These are phyloP conservation scores for Ulota crispa DNA, from an alignment of 225 moss, liverwort and hornwort genomes.

Conservation along the genomic window DNA sequence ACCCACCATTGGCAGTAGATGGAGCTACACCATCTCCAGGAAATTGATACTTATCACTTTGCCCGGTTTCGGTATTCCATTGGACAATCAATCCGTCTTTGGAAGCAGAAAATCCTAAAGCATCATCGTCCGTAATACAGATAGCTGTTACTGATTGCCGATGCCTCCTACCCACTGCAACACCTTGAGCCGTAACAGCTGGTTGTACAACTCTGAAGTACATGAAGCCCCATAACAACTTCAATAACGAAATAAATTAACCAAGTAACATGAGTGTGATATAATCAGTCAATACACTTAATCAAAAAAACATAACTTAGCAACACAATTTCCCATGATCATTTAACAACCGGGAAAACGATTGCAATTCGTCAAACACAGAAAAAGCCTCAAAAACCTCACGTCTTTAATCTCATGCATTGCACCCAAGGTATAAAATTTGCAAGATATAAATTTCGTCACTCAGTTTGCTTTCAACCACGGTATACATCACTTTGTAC, in stretches of 20 bases:
- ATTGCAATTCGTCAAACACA: background rate
- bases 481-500: background rate
- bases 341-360: background rate
- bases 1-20: slow-evolving; percentile 53
- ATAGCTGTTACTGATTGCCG: slow-evolving; percentile 90
- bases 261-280: background rate
- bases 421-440: background rate
- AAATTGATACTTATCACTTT: slow-evolving; percentile 75
- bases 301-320: background rate
- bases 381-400: background rate
- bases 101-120: slow-evolving; percentile 84
- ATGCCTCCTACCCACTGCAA: slow-evolving; percentile 76
- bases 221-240: slow-evolving; percentile 2
- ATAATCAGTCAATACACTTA: background rate
- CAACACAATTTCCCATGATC: background rate
- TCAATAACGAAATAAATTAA: slow-evolving; percentile 9
- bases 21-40: slow-evolving; percentile 60
- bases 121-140: slow-evolving; percentile 76
- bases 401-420: background rate
- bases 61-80: slow-evolving; percentile 88
- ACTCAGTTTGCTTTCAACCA: background rate
- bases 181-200: slow-evolving; percentile 44
- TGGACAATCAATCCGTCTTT: slow-evolving; percentile 91
- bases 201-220: slow-evolving; percentile 68
- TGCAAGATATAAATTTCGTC: background rate